Conservation (phyloP, 352 stramenopile genomes). For the Phytophthora litchii region DNA sequence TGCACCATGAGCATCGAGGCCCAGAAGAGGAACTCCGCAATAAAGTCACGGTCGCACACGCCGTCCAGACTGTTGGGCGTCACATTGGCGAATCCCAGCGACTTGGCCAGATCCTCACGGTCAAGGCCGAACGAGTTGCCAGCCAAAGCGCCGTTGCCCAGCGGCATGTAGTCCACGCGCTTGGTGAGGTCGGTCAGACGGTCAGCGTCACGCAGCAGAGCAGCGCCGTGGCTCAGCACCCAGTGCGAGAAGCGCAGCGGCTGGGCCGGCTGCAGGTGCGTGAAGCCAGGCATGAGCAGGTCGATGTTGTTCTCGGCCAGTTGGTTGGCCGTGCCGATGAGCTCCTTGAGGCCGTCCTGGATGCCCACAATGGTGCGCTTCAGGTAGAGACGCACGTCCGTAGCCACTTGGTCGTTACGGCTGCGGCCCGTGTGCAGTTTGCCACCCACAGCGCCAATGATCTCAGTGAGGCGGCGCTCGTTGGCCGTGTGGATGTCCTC, state of each 20-base stretch:
- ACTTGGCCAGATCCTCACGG: constrained; percentile 91
- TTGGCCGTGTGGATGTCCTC: constrained; percentile 99
- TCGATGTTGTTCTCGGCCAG: constrained; percentile 93
- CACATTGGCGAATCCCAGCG: constrained; percentile 94
- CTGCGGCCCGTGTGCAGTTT: constrained; percentile 97
- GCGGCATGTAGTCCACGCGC: constrained; percentile 95
- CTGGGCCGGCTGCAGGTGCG: constrained; percentile 98
- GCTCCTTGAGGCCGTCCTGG: constrained; percentile 88
- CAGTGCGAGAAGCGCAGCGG: constrained; percentile 98
- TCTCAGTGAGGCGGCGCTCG: constrained; percentile 97
- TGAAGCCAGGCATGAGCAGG: constrained; percentile 98
- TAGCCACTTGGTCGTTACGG: constrained; percentile 98
- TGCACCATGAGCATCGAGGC: constrained; percentile 96
- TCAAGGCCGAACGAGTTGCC: constrained; percentile 98
- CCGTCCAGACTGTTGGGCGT: constrained; percentile 98
- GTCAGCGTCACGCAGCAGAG: constrained; percentile 94
- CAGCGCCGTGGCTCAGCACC: constrained; percentile 95
- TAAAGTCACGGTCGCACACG: constrained; percentile 99
- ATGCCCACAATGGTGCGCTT: constrained; percentile 72
- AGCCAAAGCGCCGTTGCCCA: constrained; percentile 97
- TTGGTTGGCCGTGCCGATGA: constrained; percentile 89
- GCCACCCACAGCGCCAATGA: constrained; percentile 95
- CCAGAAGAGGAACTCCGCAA: constrained; percentile 99
- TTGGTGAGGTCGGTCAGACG: constrained; percentile 94
- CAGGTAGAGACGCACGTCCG: constrained; percentile 96